Percentiles rank a stretch among this genome's conserved stretches.
phyloP scores from a whole-genome alignment of 441 rosid genomes.

The Omphalea diandra region DNA sequence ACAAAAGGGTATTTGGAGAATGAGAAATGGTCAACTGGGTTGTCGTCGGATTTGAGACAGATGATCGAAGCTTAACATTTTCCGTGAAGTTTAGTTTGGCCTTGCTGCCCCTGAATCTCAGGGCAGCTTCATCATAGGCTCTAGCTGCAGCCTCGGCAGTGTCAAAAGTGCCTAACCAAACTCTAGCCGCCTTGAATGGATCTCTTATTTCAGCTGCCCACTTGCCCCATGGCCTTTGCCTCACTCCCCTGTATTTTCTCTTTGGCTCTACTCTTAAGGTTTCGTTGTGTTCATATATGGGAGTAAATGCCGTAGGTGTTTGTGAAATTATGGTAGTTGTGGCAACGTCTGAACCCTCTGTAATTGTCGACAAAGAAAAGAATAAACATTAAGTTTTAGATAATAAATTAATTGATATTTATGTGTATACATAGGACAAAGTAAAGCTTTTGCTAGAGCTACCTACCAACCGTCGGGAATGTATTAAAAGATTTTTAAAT shows the following conservation, averaged over 20 bases:
- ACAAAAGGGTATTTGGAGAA: constrained; percentile 35
- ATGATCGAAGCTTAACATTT: constrained; percentile 55
- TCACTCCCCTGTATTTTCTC: constrained; percentile 85
- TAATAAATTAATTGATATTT: neutral
- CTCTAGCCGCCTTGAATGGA: constrained; percentile 80
- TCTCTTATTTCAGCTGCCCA: constrained; percentile 98
- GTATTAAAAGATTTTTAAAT: no score
- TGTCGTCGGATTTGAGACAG: constrained; percentile 26
- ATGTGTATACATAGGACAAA: neutral
- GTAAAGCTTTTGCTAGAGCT: no score
- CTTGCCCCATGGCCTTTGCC: constrained; percentile 95
- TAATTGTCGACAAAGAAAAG: neutral
- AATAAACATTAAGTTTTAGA: neutral
- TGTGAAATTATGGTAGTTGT: constrained; percentile 2
- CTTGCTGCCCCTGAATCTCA: constrained; percentile 77
- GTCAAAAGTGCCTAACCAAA: constrained; percentile 94
- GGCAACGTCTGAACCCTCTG: constrained; percentile 8
- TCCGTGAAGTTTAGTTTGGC: constrained; percentile 98
- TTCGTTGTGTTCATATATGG: constrained; percentile 48
- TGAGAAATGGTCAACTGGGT: constrained; percentile 35
- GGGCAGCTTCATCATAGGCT: constrained; percentile 89
- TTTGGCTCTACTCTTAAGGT: constrained; percentile 38
- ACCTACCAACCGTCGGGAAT: no score
- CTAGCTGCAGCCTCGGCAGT: constrained; percentile 85
- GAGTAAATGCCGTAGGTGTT: constrained; percentile 7